Evolutionary conservation across 106 monocot species (phyloP).

Genomic region (Hemerocallis citrina): DNA sequence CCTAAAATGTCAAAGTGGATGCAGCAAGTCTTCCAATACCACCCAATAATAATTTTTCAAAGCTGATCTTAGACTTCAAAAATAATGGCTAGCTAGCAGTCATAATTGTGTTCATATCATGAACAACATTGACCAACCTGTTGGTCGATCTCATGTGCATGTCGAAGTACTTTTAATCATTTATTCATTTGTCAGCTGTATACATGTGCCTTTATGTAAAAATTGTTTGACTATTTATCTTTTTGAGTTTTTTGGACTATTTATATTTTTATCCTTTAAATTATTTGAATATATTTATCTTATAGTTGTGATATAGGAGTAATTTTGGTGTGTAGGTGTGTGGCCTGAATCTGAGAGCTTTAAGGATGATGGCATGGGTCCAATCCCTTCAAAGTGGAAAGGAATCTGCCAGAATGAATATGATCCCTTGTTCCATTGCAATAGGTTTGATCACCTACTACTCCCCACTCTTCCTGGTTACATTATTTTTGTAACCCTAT

Average conservation of each 20-base stretch:
- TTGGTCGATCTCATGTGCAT: no score
- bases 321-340: slow-evolving; percentile 29
- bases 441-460: slow-evolving; percentile 45
- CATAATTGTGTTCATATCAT: not conserved
- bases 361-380: slow-evolving; percentile 50
- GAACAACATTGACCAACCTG: not conserved
- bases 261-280: not conserved
- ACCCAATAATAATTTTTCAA: no score
- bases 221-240: not conserved
- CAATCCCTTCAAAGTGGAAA: slow-evolving; percentile 43
- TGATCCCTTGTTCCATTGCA: slow-evolving; percentile 24
- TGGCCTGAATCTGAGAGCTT: slow-evolving; percentile 71
- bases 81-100: not conserved
- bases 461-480: no score
- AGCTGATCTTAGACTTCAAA: not conserved
- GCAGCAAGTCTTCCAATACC: no score
- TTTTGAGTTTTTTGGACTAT: not conserved
- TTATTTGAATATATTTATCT: not conserved
- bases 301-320: not conserved
- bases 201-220: not conserved
- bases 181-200: no score
- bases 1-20: no score
- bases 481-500: no score
- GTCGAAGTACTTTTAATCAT: no score
- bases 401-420: slow-evolving; percentile 38